Percentiles rank a stretch among this genome's conserved stretches.
Evolutionary conservation across 2,329 filamentous ascomycete genomes (phyloP).

Genomic region (Sclerotinia sclerotiorum): DNA sequence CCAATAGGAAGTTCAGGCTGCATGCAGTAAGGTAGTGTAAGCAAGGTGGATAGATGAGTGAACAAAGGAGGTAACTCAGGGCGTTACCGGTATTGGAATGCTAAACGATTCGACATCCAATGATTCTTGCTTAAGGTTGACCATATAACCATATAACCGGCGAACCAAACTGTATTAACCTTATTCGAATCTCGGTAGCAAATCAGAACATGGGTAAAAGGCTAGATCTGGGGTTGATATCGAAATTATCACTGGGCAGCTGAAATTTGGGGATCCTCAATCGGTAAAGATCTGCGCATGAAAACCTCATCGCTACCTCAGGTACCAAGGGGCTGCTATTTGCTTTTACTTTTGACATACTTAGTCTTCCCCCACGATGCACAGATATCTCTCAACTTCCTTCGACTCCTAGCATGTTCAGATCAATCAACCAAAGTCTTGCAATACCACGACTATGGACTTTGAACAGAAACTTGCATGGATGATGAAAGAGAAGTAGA

Average conservation of each 20-base stretch:
- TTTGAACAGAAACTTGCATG: too few relatives aligned
- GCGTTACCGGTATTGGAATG: neutral
- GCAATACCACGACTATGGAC: neutral
- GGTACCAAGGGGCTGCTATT: neutral
- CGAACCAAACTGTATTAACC: too few relatives aligned
- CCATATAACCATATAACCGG: too few relatives aligned
- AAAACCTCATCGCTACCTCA: too few relatives aligned
- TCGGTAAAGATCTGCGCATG: slow-evolving; percentile 9
- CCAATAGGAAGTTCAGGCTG: neutral
- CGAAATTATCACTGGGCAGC: slow-evolving; percentile 2
- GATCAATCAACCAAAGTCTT: neutral
- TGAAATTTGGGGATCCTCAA: neutral
- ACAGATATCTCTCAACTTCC: neutral
- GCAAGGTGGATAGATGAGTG: neutral
- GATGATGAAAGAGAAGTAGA: neutral
- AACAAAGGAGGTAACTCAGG: neutral
- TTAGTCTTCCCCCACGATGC: neutral
- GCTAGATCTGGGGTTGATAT: neutral
- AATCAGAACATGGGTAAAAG: neutral
- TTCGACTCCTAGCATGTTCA: neutral
- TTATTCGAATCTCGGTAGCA: neutral
- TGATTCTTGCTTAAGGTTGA: neutral
- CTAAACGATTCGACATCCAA: neutral
- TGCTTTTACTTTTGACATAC: neutral
- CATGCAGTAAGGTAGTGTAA: slow-evolving; percentile 6